Percentiles rank a stretch among this genome's conserved stretches.
These are phyloP conservation scores for Oryza punctata DNA, from an alignment of 176 grass and related monocot species.

Conservation along the genomic window DNA sequence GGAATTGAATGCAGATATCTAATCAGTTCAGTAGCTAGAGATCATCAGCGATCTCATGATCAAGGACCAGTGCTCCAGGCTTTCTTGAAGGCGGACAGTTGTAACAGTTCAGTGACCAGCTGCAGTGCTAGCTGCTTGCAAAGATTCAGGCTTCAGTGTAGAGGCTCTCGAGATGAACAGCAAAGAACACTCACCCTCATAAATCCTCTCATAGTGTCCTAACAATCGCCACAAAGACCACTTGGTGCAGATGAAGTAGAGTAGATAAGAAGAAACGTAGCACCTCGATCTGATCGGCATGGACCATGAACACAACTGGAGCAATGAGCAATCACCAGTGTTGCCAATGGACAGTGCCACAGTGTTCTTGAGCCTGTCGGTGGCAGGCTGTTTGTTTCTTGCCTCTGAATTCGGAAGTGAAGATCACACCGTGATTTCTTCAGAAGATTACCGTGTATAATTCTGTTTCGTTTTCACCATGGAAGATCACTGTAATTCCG, in stretches of 20 bases:
- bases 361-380: background rate
- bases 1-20: constrained; percentile 4
- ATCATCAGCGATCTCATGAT: background rate
- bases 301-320: background rate
- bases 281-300: background rate
- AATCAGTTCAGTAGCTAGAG: background rate
- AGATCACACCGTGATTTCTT: background rate
- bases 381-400: constrained; percentile 16
- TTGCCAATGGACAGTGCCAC: background rate
- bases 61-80: background rate
- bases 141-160: background rate
- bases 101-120: background rate
- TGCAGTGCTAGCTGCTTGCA: background rate
- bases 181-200: background rate
- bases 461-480: no score
- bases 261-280: background rate
- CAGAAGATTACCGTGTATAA: background rate
- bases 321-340: background rate
- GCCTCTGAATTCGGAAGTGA: background rate
- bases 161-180: background rate
- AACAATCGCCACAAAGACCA: background rate
- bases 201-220: background rate
- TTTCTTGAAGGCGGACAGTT: background rate
- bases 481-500: background rate
- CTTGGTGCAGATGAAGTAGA: background rate